Evolutionary conservation across 169 alveolate species (phyloP).

Genomic region (Plasmodium coatneyi): DNA sequence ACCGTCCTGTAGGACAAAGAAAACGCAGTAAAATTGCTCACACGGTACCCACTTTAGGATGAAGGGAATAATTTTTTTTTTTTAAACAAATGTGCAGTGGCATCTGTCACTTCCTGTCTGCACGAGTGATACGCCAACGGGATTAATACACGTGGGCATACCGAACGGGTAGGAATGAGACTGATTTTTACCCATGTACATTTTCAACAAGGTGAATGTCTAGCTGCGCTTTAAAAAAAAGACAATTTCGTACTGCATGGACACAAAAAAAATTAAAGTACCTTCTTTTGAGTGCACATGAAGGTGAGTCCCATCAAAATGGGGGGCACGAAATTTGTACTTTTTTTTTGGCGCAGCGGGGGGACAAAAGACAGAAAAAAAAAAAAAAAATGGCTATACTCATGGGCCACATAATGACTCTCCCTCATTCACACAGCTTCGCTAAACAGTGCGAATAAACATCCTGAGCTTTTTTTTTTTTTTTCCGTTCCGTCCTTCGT

Average conservation of each 20-base stretch:
- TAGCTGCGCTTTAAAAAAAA: background rate
- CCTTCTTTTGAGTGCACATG: background rate
- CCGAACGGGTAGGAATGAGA: background rate
- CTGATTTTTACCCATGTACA: background rate
- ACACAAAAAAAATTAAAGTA: background rate
- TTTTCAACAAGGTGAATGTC: background rate
- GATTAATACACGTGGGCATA: background rate
- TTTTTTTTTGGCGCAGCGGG: background rate
- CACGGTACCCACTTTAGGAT: background rate
- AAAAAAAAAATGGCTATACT: background rate
- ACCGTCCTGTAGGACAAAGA: background rate
- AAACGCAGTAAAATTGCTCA: background rate
- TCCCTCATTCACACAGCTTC: background rate
- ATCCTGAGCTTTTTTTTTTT: constrained; percentile 15
- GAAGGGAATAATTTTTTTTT: background rate
- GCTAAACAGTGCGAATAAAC: background rate
- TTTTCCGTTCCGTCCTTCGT: background rate
- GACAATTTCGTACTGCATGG: background rate
- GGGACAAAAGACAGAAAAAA: background rate
- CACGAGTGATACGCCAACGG: background rate
- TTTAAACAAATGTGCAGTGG: background rate
- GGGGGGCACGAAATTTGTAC: background rate
- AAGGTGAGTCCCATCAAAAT: no score
- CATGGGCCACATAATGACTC: background rate
- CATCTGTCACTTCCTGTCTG: background rate